phyloP scores from a whole-genome alignment of 371 early-diverging fungal genomes.

The Mortierella sp. region DNA sequence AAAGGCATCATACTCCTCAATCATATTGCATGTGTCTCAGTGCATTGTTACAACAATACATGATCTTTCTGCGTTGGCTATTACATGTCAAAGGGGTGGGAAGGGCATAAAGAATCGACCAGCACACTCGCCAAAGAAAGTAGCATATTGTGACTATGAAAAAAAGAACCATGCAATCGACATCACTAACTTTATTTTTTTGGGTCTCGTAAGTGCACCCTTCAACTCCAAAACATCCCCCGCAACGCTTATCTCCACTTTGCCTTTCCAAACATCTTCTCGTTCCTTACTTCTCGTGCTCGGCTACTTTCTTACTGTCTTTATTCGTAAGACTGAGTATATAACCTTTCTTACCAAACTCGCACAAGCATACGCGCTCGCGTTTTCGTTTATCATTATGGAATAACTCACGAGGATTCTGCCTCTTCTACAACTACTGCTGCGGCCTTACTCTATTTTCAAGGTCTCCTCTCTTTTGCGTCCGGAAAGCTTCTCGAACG shows the following conservation, averaged over 20 bases:
- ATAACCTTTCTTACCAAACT: not conserved
- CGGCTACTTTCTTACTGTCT: conserved; percentile 2
- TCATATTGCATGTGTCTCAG: too few relatives aligned
- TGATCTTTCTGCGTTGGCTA: not conserved
- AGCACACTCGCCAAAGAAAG: too few relatives aligned
- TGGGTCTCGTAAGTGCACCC: too few relatives aligned
- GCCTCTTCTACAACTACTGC: not conserved
- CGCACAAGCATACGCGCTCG: not conserved
- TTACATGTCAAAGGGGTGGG: too few relatives aligned
- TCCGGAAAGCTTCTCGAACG: not conserved
- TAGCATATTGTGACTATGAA: too few relatives aligned
- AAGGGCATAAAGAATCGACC: too few relatives aligned
- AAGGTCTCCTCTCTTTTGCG: not conserved
- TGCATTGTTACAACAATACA: not conserved
- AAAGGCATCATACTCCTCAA: not conserved
- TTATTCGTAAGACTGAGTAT: not conserved
- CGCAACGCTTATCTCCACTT: conserved; percentile 1
- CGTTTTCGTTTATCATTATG: not conserved
- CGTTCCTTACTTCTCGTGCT: conserved; percentile 5
- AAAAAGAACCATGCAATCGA: too few relatives aligned
- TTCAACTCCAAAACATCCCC: not conserved
- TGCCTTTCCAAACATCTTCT: conserved; percentile 8
- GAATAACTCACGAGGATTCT: not conserved
- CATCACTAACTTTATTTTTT: too few relatives aligned
- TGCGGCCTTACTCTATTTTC: not conserved